Evolutionary conservation across 306 rosid genomes (phyloP).

Genomic region (Crataegus laevigata): DNA sequence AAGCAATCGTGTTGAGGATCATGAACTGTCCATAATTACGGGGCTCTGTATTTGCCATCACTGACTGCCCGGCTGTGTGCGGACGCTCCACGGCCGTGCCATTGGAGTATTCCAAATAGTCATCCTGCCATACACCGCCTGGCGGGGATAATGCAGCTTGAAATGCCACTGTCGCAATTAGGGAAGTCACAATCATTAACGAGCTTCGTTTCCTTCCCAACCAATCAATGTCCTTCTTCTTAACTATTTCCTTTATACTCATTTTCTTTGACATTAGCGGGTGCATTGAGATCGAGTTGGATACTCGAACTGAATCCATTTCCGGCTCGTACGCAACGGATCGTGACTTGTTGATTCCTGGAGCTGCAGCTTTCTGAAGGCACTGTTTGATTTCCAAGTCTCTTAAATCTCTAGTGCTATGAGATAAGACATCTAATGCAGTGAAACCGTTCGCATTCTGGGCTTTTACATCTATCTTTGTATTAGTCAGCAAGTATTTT

Average conservation of each 20-base stretch:
- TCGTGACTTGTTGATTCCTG: background rate
- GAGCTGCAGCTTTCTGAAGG: conserved; percentile 11
- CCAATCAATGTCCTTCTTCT: conserved; percentile 14
- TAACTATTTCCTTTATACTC: conserved; percentile 5
- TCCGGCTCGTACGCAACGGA: background rate
- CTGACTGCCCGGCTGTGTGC: conserved; percentile 18
- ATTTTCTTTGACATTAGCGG: conserved; percentile 8
- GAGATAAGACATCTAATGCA: conserved; percentile 16
- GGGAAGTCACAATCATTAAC: conserved; percentile 26
- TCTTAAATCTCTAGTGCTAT: conserved; percentile 14
- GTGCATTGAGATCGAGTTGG: background rate
- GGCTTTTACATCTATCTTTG: conserved; percentile 24
- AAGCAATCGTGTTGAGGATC: conserved; percentile 13
- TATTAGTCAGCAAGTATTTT: conserved; percentile 9
- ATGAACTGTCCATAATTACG: background rate
- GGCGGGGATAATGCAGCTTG: conserved; percentile 20
- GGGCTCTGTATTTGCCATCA: conserved; percentile 9
- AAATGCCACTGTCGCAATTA: conserved; percentile 22
- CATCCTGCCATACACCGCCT: conserved; percentile 24
- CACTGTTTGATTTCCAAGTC: conserved; percentile 21
- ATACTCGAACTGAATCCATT: background rate
- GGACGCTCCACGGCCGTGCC: conserved; percentile 6
- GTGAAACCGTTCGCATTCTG: conserved; percentile 18
- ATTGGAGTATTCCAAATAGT: conserved; percentile 5
- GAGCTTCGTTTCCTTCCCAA: conserved; percentile 20